These are phyloP conservation scores for Aspergillus niger DNA, from an alignment of 2,329 filamentous ascomycete species.

Conservation along the genomic window DNA sequence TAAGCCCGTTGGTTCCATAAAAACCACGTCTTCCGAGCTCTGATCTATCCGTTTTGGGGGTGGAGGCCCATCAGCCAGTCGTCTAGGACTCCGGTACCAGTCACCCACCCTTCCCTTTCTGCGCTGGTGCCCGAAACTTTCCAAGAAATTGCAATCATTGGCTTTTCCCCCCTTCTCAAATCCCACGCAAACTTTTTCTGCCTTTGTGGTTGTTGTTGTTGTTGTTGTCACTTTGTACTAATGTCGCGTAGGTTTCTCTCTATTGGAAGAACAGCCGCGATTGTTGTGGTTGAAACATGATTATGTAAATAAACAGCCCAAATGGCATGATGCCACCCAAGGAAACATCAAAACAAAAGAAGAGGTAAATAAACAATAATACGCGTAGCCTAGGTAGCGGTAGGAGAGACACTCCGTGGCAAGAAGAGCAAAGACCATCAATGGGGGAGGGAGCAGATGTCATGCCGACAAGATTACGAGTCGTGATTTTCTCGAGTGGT, in stretches of 20 bases:
- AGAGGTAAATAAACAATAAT: background rate
- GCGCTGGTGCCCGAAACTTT: constrained; percentile 20
- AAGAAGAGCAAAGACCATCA: background rate
- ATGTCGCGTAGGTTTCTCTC: too few relatives aligned
- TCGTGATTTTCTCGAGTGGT: background rate
- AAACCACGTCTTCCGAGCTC: background rate
- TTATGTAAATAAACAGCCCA: too few relatives aligned
- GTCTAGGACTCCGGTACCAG: constrained; percentile 10
- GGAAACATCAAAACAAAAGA: background rate
- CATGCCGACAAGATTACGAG: constrained; percentile 16
- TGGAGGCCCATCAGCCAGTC: constrained; percentile 1
- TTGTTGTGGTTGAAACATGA: too few relatives aligned
- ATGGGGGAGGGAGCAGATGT: constrained; percentile 9
- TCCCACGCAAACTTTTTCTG: background rate
- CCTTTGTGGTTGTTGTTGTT: constrained; percentile 2
- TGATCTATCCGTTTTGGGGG: constrained; percentile 9
- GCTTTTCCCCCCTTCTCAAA: background rate
- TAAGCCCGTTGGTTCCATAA: background rate
- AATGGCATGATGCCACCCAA: too few relatives aligned
- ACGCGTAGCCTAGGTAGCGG: background rate
- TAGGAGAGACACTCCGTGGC: background rate
- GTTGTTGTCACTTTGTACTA: too few relatives aligned
- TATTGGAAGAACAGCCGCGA: too few relatives aligned
- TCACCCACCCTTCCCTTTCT: constrained; percentile 11
- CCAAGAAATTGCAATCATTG: constrained; percentile 3